Evolutionary conservation across 2,329 filamentous ascomycete species (phyloP), one percentile per base, ranked within the genome.

Genomic region (Penicillium decumbens): DNA sequence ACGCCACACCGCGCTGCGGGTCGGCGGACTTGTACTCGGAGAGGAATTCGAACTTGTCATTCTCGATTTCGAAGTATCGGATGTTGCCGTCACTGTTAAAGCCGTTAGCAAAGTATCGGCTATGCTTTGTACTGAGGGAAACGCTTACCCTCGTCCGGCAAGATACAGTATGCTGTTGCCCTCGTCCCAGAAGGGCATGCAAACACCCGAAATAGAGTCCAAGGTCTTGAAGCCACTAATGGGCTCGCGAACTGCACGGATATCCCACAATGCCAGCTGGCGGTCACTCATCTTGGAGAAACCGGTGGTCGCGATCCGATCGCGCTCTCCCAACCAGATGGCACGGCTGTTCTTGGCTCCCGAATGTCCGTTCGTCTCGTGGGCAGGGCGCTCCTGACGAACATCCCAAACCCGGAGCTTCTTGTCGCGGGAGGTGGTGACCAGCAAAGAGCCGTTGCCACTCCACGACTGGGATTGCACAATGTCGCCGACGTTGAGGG

Each of bases 171-270:
- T 95, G 75, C 93, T 90, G 45, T 89, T 95, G 53, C 91, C 89
- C 53, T 97, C 92, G 69, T 98, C 93, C 93, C 93, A 98, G 81
- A 98, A 97, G 28, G 93, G 93, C 89, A 98, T 96, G 80, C 90
- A 95, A 52, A 98, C 91, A 69, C 93, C 93, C 40, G 92, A 96
- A 65, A 95, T 95, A 41, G 89, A 95, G 73, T 98, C 93, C 42
- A 98, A 80, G 60, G 88, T 87, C 63, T 82, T 85, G 75, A 96
- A 96, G 13, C 90, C 91, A 43, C 89, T 90, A 63, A 97, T 86
- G 42, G 93, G 93, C 63, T 95, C 86, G 30, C 71, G 74, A 15
- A 84, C 82, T 57, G 83, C 85, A 61, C 91, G 88, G 41, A 90
- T 84, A 76, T 98, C 93, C 93, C 93, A 98, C 32, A 98, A 79